A percentile compares a stretch with the other conserved stretches of the same genome.
Conservation (phyloP, 768 basidiomycete genomes). For the Paxillus involutus region DNA sequence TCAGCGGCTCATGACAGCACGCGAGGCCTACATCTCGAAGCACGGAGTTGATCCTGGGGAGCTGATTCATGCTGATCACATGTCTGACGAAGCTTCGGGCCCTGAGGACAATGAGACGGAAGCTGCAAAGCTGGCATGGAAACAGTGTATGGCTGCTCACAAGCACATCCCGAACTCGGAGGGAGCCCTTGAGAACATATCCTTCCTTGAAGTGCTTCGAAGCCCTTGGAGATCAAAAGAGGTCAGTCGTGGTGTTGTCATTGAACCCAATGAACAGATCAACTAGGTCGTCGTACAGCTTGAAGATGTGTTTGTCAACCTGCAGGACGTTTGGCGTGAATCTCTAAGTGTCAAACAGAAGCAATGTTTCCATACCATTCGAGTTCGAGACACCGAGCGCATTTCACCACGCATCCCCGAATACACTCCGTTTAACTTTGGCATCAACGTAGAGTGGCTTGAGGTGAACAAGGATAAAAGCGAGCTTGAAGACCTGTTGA, state of each 20-base stretch:
- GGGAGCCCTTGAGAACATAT: background rate
- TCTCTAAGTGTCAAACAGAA: background rate
- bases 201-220: background rate
- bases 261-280: no score
- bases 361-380: background rate
- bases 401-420: background rate
- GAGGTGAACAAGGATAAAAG: background rate
- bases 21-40: background rate
- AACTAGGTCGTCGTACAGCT: background rate
- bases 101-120: conserved; percentile 1
- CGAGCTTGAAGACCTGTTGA: background rate
- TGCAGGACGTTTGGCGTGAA: background rate
- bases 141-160: background rate
- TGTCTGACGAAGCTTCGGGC: conserved; percentile 4
- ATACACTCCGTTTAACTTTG: background rate
- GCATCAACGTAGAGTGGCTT: background rate
- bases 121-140: background rate
- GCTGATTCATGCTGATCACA: conserved; percentile 1
- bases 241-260: background rate
- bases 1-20: background rate
- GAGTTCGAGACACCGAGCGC: background rate
- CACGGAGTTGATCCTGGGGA: background rate
- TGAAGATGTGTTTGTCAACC: background rate
- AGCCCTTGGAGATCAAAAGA: background rate
- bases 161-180: background rate